Evolutionary conservation across 2,329 filamentous ascomycete genomes (phyloP), one percentile per base, ranked within the genome.

Genomic region (Dothistroma septosporum): DNA sequence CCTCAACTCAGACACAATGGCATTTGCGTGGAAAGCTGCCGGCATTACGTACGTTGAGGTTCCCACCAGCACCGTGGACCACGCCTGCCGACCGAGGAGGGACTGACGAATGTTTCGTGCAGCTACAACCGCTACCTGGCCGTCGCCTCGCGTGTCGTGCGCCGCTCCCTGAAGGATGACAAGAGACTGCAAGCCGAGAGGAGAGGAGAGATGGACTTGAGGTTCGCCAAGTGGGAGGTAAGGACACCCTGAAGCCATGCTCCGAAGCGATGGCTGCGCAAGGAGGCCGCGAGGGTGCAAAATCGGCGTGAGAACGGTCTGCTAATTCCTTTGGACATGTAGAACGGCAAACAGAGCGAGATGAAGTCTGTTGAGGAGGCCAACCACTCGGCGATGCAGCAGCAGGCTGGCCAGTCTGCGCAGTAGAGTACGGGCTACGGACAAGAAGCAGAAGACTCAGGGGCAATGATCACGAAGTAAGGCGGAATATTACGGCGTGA

Each of bases 111-210:
- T 53, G 46, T 61, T 62, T 63, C 41, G 49, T 58, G 76, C 78
- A 99, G 94, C 83, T 99, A 99, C 91, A 99, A 99, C 89, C 94
- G 92, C 83, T 97, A 97, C 88, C 88, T 99, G 77, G 87, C 92
- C 76, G 86, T 99, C 81, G 92, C 94, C 75, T 87, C 92, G 80
- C 92, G 92, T 80, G 90, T 91, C 76, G 90, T 99, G 78, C 94
- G 95, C 82, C 90, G 91, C 78, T 96, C 92, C 78, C 85, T 99
- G 78, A 97, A 97, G 85, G 94, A 99, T 76, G 91, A 94, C 61
- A 89, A 92, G 83, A 87, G 94, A 81, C 79, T 97, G 69, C 77
- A 78, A 70, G 92, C 92, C 68, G 94, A 97, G 86, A 88, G 91
- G 76, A 87, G 94, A 77, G 92, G 92, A 75, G 86, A 92, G 79